Base-by-base conservation (phyloP, 1,284 basidiomycete species). In the Boletus smithii region DNA sequence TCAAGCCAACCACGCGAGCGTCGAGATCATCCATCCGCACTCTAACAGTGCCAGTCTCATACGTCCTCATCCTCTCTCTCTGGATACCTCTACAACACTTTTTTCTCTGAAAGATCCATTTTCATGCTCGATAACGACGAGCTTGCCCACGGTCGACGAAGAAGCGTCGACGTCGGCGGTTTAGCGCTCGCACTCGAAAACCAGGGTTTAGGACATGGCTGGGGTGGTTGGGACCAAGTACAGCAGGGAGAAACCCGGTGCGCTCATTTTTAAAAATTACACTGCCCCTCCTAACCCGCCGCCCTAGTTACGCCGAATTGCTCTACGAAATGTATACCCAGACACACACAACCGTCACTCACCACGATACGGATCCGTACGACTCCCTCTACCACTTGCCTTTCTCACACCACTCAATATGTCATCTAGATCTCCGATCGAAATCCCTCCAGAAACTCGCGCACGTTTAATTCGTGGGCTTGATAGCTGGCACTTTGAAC, bases 401-500 rank as follows among this genome's bases (percentile, higher is more conserved):
- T 36, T 48, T 46, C 43, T 22, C 38, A 39, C 48, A 42, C 24
- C 9, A 45, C 63, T 52, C 57, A 71, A 46, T 56, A 9, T 11
- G 2, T 51, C 68, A 18, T 23, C 49, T 43, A 70, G 69, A 34
- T 62, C 54, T 20, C 66, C 64, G 65, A 51, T 66, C 55, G 17
- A 62, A 58, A 37, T 70, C 58, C 54, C 71, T 55, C 48, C 65
- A 57, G 55, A 63, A 34, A 63, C 67, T 27, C 74, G 82, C 68
- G 61, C 69, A 65, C 68, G 75, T 10, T 73, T 88, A 41, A 85
- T 95, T 53, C 63, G 72, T 17, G 72, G 76, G 0, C 73, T 95
- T 8, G 81, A 86, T 53, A 76, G 73, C 8, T 95, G 93, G 93
- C 73, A 87, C 54, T 97, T 95, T 65, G 85, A 93, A 57, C 92